A percentile compares a stretch with the other conserved stretches of the same genome.
Conservation (phyloP, 495 filamentous ascomycete species). For the Ascodesmis nigricans region DNA sequence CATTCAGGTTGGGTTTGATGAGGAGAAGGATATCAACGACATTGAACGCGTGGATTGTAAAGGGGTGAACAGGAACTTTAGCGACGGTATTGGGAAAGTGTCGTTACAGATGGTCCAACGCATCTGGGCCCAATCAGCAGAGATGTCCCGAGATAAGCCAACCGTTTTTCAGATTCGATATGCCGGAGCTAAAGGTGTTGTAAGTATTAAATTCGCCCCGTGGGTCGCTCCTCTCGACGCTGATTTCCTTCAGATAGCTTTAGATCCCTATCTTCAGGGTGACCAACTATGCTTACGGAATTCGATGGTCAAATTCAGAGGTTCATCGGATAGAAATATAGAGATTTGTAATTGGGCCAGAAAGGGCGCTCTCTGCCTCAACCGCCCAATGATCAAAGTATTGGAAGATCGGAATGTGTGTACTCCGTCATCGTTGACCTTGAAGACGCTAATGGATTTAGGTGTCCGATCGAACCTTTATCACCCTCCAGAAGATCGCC, state of each 20-base stretch:
- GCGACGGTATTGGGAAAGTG: slow-evolving; percentile 57
- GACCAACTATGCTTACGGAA: slow-evolving; percentile 34
- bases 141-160: slow-evolving; percentile 26
- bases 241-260: too few species aligned
- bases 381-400: slow-evolving; percentile 54
- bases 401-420: slow-evolving; percentile 51
- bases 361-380: slow-evolving; percentile 37
- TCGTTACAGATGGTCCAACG: slow-evolving; percentile 33
- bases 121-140: slow-evolving; percentile 29
- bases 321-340: slow-evolving; percentile 29
- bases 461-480: slow-evolving; percentile 33
- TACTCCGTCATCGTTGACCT: too few species aligned
- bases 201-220: background rate
- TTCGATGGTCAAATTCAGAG: slow-evolving; percentile 67
- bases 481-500: slow-evolving; percentile 34
- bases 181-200: slow-evolving; percentile 27
- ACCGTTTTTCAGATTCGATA: slow-evolving; percentile 53
- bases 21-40: slow-evolving; percentile 26
- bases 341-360: slow-evolving; percentile 54
- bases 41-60: slow-evolving; percentile 22
- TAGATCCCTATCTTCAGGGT: slow-evolving; percentile 37
- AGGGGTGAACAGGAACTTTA: slow-evolving; percentile 35
- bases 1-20: slow-evolving; percentile 26
- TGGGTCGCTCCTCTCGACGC: background rate
- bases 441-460: slow-evolving; percentile 18